Evolutionary conservation across 495 filamentous ascomycete genomes (phyloP).

Genomic region (Penicillium chermesinum): DNA sequence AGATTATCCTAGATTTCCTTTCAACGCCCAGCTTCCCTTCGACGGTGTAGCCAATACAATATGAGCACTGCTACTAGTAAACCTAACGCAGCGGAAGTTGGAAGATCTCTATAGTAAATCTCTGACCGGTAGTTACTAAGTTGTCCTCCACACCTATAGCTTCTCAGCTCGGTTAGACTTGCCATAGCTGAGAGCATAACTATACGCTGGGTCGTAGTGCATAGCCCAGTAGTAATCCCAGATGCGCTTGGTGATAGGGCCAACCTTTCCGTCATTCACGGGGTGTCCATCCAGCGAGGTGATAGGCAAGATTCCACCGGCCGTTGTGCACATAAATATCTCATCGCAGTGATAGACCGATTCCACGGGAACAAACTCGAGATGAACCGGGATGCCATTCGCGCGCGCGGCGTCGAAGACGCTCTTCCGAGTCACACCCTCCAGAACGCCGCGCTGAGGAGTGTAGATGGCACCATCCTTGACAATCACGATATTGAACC

Average conservation of each 20-base stretch:
- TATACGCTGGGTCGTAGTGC: conserved; percentile 30
- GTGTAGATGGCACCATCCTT: conserved; percentile 30
- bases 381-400: conserved; percentile 16
- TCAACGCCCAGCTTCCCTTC: too few species aligned
- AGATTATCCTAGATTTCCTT: too few species aligned
- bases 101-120: too few species aligned
- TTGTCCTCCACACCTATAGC: not conserved
- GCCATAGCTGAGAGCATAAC: conserved; percentile 7
- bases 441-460: conserved; percentile 26
- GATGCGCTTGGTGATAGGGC: conserved; percentile 34
- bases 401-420: conserved; percentile 26
- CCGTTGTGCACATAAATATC: conserved; percentile 37
- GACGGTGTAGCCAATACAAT: too few species aligned
- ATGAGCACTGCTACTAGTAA: too few species aligned
- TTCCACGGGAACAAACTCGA: conserved; percentile 28
- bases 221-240: conserved; percentile 40
- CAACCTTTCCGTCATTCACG: conserved; percentile 30
- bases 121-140: not conserved
- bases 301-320: conserved; percentile 39
- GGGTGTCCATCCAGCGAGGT: conserved; percentile 31
- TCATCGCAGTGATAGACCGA: conserved; percentile 29
- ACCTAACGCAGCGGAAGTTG: too few species aligned
- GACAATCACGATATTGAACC: conserved; percentile 30
- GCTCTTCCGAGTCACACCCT: conserved; percentile 31
- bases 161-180: not conserved